These are phyloP conservation scores for Endothia cerciana DNA, from an alignment of 2,329 filamentous ascomycete genomes.

Conservation along the genomic window DNA sequence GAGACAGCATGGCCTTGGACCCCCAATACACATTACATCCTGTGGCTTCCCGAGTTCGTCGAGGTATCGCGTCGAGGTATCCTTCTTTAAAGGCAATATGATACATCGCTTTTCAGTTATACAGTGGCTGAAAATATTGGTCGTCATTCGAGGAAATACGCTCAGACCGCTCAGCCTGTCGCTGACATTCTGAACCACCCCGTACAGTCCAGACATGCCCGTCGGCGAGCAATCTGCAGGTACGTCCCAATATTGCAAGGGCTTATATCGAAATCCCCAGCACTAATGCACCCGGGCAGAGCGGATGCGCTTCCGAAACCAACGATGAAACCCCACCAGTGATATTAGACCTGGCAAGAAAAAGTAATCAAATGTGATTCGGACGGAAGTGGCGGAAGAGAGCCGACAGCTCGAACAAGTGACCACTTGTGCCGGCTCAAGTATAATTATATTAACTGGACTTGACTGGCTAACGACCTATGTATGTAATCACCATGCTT, in stretches of 20 bases:
- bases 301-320: constrained; percentile 1
- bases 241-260: constrained; percentile 6
- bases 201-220: neutral
- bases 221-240: neutral
- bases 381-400: constrained; percentile 1
- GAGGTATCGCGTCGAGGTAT: no score
- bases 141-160: neutral
- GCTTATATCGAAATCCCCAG: constrained; percentile 1
- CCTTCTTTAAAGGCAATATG: neutral
- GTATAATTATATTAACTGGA: neutral
- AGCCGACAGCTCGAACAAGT: neutral
- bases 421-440: neutral
- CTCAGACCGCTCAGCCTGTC: neutral
- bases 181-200: neutral
- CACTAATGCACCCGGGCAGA: neutral
- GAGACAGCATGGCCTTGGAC: no score
- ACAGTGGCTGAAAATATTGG: neutral
- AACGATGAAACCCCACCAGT: constrained; percentile 11
- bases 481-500: neutral
- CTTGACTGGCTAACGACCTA: neutral
- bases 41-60: no score
- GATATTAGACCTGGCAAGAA: neutral
- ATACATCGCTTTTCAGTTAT: neutral
- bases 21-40: no score
- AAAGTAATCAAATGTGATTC: constrained; percentile 5